Percentiles rank a stretch among this genome's conserved stretches.
Evolutionary conservation across 768 basidiomycete species (phyloP).

Genomic region (Baorangia bicolor): DNA sequence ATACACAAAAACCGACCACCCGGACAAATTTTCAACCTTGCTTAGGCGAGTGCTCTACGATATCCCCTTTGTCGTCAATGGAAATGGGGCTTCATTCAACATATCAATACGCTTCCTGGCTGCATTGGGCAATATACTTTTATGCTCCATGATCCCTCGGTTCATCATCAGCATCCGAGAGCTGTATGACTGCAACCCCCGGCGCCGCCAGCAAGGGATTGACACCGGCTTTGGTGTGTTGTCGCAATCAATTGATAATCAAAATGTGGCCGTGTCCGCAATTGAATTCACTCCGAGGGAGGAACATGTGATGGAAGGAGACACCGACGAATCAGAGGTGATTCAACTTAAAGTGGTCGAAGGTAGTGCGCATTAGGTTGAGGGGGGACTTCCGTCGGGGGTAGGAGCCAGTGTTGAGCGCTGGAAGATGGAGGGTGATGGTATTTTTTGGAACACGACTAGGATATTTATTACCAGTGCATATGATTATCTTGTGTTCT

Average conservation of each 20-base stretch:
- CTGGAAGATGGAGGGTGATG: too few species aligned
- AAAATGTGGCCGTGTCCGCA: not conserved
- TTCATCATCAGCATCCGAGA: conserved; percentile 18
- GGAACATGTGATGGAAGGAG: not conserved
- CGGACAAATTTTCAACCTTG: not conserved
- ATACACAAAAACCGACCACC: not conserved
- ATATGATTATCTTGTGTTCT: too few species aligned
- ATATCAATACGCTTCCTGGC: not conserved
- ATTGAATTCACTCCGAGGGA: not conserved
- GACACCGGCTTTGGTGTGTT: conserved; percentile 14
- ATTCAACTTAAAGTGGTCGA: not conserved
- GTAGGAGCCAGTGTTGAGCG: too few species aligned
- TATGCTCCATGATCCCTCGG: not conserved
- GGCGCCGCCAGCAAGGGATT: not conserved
- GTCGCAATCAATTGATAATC: not conserved
- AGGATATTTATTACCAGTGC: too few species aligned
- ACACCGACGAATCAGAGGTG: not conserved
- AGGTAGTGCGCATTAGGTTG: too few species aligned
- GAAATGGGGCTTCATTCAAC: too few species aligned
- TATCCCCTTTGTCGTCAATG: too few species aligned
- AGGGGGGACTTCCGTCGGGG: too few species aligned
- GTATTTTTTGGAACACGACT: too few species aligned
- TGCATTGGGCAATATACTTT: not conserved
- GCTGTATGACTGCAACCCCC: not conserved
- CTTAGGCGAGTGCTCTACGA: not conserved